Evolutionary conservation across 495 filamentous ascomycete species (phyloP).

Genomic region (Podospora pseudopauciseta): DNA sequence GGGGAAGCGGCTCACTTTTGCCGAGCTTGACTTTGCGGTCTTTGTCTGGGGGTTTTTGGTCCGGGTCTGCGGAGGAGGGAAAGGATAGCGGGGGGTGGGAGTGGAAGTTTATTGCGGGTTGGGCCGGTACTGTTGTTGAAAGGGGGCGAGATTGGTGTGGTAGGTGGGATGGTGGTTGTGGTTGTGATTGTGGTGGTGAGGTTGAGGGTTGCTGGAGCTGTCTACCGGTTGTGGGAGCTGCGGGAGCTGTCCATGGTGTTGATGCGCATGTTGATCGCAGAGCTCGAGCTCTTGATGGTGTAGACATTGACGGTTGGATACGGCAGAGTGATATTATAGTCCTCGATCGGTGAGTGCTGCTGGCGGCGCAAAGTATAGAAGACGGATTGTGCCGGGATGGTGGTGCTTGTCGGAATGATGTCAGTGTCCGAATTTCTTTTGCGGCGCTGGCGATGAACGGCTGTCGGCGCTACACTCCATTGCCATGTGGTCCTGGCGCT

Average conservation of each 20-base stretch:
- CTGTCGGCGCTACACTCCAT: neutral
- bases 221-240: neutral
- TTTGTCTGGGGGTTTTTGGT: constrained; percentile 49
- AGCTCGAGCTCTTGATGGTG: neutral
- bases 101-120: constrained; percentile 9
- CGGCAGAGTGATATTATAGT: neutral
- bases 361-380: neutral
- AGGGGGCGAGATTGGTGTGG: neutral
- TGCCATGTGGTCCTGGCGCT: neutral
- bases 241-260: neutral
- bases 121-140: neutral
- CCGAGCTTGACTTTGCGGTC: constrained; percentile 85
- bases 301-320: neutral
- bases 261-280: neutral
- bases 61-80: constrained; percentile 7
- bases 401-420: constrained; percentile 26
- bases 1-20: constrained; percentile 59
- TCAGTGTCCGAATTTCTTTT: constrained; percentile 21
- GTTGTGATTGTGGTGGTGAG: neutral
- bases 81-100: constrained; percentile 9
- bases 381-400: neutral
- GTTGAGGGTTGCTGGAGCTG: neutral
- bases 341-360: neutral
- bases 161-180: neutral
- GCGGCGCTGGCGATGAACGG: neutral